Evolutionary conservation across 305 asterid species (phyloP), one percentile per base, ranked within the genome.

Genomic region (Fraxinus xanthoxyloides): DNA sequence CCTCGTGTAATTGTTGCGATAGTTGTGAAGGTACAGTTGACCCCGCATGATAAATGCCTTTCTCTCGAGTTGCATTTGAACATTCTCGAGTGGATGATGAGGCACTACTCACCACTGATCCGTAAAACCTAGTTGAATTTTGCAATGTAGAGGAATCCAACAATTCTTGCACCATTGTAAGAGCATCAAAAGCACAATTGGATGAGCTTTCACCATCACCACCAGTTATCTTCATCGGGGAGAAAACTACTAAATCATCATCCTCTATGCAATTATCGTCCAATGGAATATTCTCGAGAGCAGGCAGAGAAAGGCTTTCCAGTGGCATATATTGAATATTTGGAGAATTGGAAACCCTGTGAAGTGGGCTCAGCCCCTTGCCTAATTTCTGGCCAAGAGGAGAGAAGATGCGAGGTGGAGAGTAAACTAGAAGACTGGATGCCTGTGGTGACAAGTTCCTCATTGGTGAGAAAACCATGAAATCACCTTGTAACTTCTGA

Each of bases 401-500:
- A n/a, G 92, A 90, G 5, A 85, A 30, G 9, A 83, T 86, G 2
- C 90, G 88, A 2, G 95, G 92, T 31, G 95, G 93, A 26, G 93
- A 92, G 84, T 78, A 86, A 3, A 51, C 8, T 4, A 15, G 61
- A 51, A 51, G 21, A 51, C 61, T 51, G 61, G 61, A 15, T 0
- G 85, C 59, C 34, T 69, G 89, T 2, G 93, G 88, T 5, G 93
- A 88, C 0, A 72, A 73, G 89, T 81, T 89, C 77, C 93, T 69
- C 13, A 89, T 85, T 0, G 97, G 98, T 0, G 98, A 94, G 12
- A 90, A 92, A 40, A 92, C 83, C 98, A 94, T 94, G 90, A 90
- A 92, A 48, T 94, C 98, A 1, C 82, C 88, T n/a, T 91, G 73
- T 28, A 65, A 28, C 7, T 5, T 92, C 96, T 2, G 88, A 65